Conservation (phyloP, 768 basidiomycete genomes). For the Lentinula edodes region DNA sequence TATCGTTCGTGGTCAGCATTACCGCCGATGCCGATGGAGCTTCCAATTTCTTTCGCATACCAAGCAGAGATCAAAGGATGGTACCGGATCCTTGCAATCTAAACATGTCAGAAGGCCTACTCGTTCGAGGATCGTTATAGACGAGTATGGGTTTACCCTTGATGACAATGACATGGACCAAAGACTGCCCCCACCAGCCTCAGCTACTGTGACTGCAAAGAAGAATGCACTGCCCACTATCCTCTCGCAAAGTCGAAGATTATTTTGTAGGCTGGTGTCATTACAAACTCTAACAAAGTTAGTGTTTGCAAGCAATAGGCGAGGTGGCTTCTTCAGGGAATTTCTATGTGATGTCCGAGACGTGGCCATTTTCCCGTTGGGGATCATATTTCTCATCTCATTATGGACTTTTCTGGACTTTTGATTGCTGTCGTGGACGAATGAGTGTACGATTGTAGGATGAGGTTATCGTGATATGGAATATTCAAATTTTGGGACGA, state of each 20-base stretch:
- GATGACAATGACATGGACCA: constrained; percentile 1
- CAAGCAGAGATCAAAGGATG: constrained; percentile 8
- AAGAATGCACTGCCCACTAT: background rate
- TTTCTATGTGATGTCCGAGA: constrained; percentile 35
- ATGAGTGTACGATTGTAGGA: background rate
- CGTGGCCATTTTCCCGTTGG: constrained; percentile 37
- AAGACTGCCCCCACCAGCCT: constrained; percentile 1
- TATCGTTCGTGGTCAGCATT: constrained; percentile 8
- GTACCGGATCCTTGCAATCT: background rate
- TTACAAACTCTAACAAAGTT: constrained; percentile 5
- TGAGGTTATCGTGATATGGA: constrained; percentile 1
- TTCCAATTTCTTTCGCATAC: constrained; percentile 2
- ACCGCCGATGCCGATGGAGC: constrained; percentile 3
- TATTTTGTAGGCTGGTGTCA: background rate
- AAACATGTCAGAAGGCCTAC: background rate
- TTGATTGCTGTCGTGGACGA: background rate
- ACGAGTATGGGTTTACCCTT: background rate
- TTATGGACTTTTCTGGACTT: constrained; percentile 24
- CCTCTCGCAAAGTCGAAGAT: background rate
- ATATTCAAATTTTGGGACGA: background rate
- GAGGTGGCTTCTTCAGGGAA: constrained; percentile 19
- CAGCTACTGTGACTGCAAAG: background rate
- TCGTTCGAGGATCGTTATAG: background rate
- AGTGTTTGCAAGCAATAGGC: background rate
- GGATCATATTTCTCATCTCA: constrained; percentile 32